A percentile compares a stretch with the other conserved stretches of the same genome.
Conservation (phyloP, 306 rosid genomes). For the Inga oerstediana region DNA sequence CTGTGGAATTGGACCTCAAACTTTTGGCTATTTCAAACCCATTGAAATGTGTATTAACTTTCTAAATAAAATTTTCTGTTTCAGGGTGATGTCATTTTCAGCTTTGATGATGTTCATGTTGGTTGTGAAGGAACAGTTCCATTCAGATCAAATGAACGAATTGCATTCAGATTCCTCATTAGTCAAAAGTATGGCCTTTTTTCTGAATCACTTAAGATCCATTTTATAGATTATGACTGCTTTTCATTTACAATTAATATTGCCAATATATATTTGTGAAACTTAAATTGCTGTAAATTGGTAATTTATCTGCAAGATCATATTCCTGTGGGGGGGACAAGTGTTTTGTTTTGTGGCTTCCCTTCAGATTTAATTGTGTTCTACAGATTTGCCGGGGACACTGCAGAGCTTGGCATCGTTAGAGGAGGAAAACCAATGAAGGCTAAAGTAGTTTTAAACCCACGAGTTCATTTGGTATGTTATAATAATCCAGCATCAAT, state of each 20-base stretch:
- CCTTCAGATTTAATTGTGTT: constrained; percentile 26
- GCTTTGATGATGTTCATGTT: constrained; percentile 80
- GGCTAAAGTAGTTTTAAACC: constrained; percentile 64
- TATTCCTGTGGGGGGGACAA: background rate
- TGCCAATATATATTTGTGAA: constrained; percentile 20
- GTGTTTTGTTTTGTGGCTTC: constrained; percentile 19
- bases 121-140: constrained; percentile 99
- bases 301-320: background rate
- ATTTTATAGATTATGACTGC: constrained; percentile 1
- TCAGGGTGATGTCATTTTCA: constrained; percentile 98
- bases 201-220: constrained; percentile 13
- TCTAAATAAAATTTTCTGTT: constrained; percentile 34
- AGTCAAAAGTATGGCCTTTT: constrained; percentile 83
- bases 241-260: background rate
- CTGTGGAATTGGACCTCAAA: constrained; percentile 2
- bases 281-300: background rate
- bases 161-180: constrained; percentile 90
- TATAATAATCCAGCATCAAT: constrained; percentile 23
- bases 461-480: constrained; percentile 91
- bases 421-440: constrained; percentile 73
- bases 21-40: constrained; percentile 22
- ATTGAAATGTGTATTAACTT: constrained; percentile 19
- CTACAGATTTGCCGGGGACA: constrained; percentile 93
- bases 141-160: constrained; percentile 87
- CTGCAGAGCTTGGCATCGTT: constrained; percentile 85